A percentile compares a stretch with the other conserved stretches of the same genome.
phyloP scores from a whole-genome alignment of 208 protist species.

The Trypanosoma scelopori region DNA sequence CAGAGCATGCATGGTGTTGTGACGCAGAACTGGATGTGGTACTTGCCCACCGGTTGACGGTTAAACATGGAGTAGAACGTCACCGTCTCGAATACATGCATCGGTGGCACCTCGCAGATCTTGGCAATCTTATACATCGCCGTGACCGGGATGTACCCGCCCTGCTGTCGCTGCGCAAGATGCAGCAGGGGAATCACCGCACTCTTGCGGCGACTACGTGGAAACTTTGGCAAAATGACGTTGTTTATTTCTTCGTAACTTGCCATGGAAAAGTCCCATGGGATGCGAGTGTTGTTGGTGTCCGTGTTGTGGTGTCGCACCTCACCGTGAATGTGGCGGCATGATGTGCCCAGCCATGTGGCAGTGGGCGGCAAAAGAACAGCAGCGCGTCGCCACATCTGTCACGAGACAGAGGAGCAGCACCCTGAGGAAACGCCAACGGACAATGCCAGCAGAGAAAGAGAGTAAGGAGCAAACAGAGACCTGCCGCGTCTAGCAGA shows the following conservation, averaged over 20 bases:
- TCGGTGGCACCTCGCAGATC: conserved; percentile 90
- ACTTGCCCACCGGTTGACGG: conserved; percentile 92
- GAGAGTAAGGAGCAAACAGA: not conserved
- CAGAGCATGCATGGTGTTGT: conserved; percentile 94
- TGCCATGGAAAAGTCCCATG: conserved; percentile 91
- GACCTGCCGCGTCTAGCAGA: not conserved
- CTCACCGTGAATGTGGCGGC: conserved; percentile 71
- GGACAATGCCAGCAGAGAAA: not conserved
- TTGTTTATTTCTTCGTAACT: conserved; percentile 90
- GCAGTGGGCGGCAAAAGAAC: not conserved
- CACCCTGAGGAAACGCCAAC: not conserved
- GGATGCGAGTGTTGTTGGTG: conserved; percentile 89
- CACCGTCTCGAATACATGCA: conserved; percentile 91
- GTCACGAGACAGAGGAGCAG: conserved; percentile 11
- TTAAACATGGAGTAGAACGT: conserved; percentile 97
- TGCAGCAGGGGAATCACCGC: conserved; percentile 90
- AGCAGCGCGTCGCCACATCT: conserved; percentile 26
- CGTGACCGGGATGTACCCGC: conserved; percentile 91
- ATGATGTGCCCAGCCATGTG: not conserved
- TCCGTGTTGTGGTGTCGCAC: conserved; percentile 89
- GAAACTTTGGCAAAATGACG: conserved; percentile 92
- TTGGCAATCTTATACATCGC: conserved; percentile 95
- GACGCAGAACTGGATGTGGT: conserved; percentile 93
- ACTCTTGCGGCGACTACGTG: conserved; percentile 68
- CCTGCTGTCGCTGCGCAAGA: conserved; percentile 90